Conservation (phyloP, 2,329 filamentous ascomycete genomes). For the Pseudogymnoascus sp. region DNA sequence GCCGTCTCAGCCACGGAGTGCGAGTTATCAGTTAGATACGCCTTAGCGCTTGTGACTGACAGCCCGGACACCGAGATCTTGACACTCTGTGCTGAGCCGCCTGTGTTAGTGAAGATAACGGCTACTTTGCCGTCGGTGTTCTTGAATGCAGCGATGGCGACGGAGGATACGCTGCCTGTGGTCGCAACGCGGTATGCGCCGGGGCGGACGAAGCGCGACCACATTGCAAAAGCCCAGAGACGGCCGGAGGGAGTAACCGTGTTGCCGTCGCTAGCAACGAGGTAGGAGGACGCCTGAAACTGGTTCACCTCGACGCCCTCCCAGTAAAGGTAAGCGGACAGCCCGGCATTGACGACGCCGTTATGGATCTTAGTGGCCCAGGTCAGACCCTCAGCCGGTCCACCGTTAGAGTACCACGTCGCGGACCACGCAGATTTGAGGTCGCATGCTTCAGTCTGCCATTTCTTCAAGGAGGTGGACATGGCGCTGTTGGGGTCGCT, state of each 20-base stretch:
- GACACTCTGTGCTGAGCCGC: not conserved
- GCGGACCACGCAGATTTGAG: conserved; percentile 37
- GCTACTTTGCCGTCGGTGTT: conserved; percentile 19
- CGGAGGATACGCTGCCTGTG: not conserved
- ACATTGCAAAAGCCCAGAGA: conserved; percentile 21
- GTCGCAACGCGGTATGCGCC: conserved; percentile 16
- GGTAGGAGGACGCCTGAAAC: not conserved
- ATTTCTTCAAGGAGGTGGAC: conserved; percentile 36
- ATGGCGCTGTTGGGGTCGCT: conserved; percentile 34
- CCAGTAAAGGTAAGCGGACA: conserved; percentile 49
- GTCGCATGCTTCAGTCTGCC: conserved; percentile 45
- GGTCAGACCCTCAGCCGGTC: conserved; percentile 42
- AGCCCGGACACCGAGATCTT: not conserved
- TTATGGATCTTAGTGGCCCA: conserved; percentile 48
- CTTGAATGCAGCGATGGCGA: conserved; percentile 13
- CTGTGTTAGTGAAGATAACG: conserved; percentile 18
- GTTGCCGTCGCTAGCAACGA: not conserved
- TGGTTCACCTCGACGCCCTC: conserved; percentile 9
- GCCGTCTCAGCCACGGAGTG: not conserved
- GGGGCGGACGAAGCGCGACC: conserved; percentile 15
- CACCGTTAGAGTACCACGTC: conserved; percentile 40
- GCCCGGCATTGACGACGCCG: conserved; percentile 39
- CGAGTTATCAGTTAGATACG: conserved; percentile 5
- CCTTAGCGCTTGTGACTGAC: not conserved
- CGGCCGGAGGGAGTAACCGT: conserved; percentile 11